Base-by-base conservation (phyloP, 495 filamentous ascomycete genomes). In the Neurospora pannonica region DNA sequence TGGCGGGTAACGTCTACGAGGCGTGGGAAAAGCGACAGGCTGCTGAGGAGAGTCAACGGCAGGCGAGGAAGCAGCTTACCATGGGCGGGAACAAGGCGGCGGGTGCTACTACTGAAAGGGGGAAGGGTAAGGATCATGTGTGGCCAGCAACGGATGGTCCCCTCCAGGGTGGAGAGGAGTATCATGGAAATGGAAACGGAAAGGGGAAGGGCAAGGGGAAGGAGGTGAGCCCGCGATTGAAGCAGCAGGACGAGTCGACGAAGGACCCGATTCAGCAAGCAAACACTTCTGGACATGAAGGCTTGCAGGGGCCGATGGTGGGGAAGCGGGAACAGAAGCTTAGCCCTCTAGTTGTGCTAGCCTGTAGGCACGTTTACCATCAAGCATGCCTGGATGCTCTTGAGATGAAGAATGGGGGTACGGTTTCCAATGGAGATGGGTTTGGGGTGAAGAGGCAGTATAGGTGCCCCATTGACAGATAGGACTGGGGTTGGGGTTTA, bases 1-100 rank as follows among this genome's bases (percentile, higher is more conserved):
- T 92, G 21, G 91, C 93, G 1, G 89, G 90, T 4, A 85, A 90
- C 70, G 87, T 95, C 24, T 98, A 93, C 85, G 88, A 92, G 42
- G 91, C 90, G 9, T 98, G 94, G 94, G 90, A 94, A 80, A 85
- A 86, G 72, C 87, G 84, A 71, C 88, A 92, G 77, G 82, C 84
- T 11, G 80, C 83, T n/a, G 85, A 85, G 38, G 81, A 84, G 36
- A 80, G 77, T 75, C 79, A 77, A 13, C 76, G 82, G 24, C 79
- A 79, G 77, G 80, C 84, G 72, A 79, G 17, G 76, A 78, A 75
- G 70, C 73, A 40, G 31, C 24, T 34, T 15, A 67, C 54, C 13
- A 36, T 67, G 54, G 31, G 54, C 24, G 82, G 83, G 8, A 83
- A 84, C 34, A 80, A 77, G 4, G 76, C 75, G 67, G 80, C 78